Evolutionary conservation across 768 basidiomycete species (phyloP).

Genomic region (Naematelia encephala): DNA sequence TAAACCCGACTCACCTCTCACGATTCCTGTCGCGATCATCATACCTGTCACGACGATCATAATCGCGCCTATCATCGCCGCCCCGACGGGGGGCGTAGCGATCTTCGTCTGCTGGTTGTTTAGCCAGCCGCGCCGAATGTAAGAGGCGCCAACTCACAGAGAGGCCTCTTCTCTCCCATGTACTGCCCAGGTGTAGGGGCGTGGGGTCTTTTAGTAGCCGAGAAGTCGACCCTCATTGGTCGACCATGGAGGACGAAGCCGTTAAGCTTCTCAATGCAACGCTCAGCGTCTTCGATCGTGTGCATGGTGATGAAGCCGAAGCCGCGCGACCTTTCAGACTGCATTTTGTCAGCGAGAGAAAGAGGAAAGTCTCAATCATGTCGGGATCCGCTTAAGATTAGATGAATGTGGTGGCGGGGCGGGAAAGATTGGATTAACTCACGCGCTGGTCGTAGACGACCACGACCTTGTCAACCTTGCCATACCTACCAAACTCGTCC

Average conservation of each 20-base stretch:
- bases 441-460: constrained; percentile 97
- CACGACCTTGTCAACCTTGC: constrained; percentile 87
- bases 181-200: constrained; percentile 96
- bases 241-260: constrained; percentile 92
- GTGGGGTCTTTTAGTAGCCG: constrained; percentile 88
- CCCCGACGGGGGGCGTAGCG: constrained; percentile 17
- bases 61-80: constrained; percentile 30
- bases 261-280: constrained; percentile 86
- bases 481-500: constrained; percentile 85
- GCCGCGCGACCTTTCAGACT: constrained; percentile 92
- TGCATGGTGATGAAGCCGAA: constrained; percentile 98
- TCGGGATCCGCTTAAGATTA: not conserved
- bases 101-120: constrained; percentile 19
- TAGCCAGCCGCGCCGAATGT: not conserved
- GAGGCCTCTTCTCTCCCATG: constrained; percentile 67
- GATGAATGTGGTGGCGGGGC: not conserved
- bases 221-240: constrained; percentile 94
- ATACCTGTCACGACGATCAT: constrained; percentile 31
- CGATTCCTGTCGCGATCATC: constrained; percentile 30
- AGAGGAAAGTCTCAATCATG: no score
- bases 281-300: constrained; percentile 76
- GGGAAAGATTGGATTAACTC: constrained; percentile 55
- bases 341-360: not conserved
- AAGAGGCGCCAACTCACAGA: constrained; percentile 19
- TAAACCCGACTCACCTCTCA: constrained; percentile 13